phyloP scores from a whole-genome alignment of 306 rosid species.

The Calophaca sinica region DNA sequence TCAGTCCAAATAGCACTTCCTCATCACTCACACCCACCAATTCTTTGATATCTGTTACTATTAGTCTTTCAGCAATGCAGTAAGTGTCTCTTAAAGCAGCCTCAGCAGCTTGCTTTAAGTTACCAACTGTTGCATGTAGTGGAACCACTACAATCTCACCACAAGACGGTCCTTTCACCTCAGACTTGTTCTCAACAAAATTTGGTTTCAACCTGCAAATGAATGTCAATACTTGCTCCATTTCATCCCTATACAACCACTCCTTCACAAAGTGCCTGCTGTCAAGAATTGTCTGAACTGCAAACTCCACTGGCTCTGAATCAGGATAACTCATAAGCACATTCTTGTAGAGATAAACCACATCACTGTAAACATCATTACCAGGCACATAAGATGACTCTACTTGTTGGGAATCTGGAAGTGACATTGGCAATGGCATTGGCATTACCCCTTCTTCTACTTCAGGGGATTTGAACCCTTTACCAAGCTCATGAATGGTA shows the following conservation, averaged over 20 bases:
- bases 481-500: constrained; percentile 65
- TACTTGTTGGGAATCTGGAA: constrained; percentile 27
- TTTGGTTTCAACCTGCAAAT: constrained; percentile 62
- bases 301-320: constrained; percentile 64
- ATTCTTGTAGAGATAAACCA: constrained; percentile 66
- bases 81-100: constrained; percentile 81
- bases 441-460: constrained; percentile 21
- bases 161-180: constrained; percentile 51
- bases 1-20: constrained; percentile 70
- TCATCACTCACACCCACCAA: constrained; percentile 57
- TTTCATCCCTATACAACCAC: constrained; percentile 66
- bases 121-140: constrained; percentile 73
- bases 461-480: constrained; percentile 53
- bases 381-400: constrained; percentile 59
- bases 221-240: constrained; percentile 70
- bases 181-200: constrained; percentile 48
- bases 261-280: constrained; percentile 82
- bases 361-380: constrained; percentile 71
- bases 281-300: constrained; percentile 72
- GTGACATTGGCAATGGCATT: background rate
- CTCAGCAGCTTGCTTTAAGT: constrained; percentile 75
- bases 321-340: constrained; percentile 71
- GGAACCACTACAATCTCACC: constrained; percentile 80
- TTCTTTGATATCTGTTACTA: constrained; percentile 66
- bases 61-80: constrained; percentile 62